Percentiles rank a stretch among this genome's conserved stretches.
Conservation (phyloP, 768 basidiomycete species). For the Daedaleopsis sinensis region DNA sequence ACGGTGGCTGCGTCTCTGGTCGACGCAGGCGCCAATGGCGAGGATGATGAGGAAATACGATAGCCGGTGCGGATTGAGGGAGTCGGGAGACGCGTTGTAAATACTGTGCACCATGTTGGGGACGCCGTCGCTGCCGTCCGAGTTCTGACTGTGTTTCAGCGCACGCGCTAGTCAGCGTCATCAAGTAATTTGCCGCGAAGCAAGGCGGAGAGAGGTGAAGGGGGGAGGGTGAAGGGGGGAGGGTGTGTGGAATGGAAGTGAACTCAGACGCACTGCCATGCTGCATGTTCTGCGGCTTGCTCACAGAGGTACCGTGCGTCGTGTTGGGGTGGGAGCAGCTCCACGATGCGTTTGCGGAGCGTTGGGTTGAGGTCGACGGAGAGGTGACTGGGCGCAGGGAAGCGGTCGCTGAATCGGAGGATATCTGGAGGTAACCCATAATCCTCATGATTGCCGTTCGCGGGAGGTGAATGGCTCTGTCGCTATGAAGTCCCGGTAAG, state of each 20-base stretch:
- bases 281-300: slow-evolving; percentile 65
- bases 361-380: slow-evolving; percentile 46
- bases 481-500: slow-evolving; percentile 27
- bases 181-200: slow-evolving; percentile 18
- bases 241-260: slow-evolving; percentile 4
- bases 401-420: slow-evolving; percentile 63
- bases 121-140: slow-evolving; percentile 70
- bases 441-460: slow-evolving; percentile 8
- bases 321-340: slow-evolving; percentile 58
- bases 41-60: slow-evolving; percentile 73
- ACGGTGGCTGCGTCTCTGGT: slow-evolving; percentile 35
- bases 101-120: slow-evolving; percentile 71
- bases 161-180: slow-evolving; percentile 15
- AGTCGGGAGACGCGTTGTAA: slow-evolving; percentile 60
- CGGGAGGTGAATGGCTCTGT: slow-evolving; percentile 48
- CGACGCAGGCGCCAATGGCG: slow-evolving; percentile 71
- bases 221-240: slow-evolving; percentile 19
- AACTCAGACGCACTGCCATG: slow-evolving; percentile 64
- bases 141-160: slow-evolving; percentile 39
- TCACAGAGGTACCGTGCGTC: slow-evolving; percentile 64
- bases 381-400: slow-evolving; percentile 70
- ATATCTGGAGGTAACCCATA: slow-evolving; percentile 42
- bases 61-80: slow-evolving; percentile 65
- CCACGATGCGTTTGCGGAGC: slow-evolving; percentile 65
- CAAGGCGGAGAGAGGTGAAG: slow-evolving; percentile 2